Conservation (phyloP, 2,329 filamentous ascomycete genomes). For the Fusarium sp. region DNA sequence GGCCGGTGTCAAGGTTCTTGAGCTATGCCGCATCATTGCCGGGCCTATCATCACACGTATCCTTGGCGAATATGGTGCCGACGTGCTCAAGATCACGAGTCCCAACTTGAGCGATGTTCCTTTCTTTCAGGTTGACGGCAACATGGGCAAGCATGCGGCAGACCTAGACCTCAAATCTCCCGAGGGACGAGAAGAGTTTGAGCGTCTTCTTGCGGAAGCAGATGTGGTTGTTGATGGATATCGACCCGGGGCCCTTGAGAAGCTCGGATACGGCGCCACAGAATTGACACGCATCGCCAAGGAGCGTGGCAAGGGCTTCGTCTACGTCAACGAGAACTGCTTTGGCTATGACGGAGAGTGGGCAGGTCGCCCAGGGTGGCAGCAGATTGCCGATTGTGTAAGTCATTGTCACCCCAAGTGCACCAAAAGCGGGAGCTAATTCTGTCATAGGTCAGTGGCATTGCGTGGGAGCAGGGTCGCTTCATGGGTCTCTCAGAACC, state of each 20-base stretch:
- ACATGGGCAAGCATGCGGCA: conserved; percentile 76
- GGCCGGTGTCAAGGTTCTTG: conserved; percentile 77
- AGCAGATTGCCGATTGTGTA: conserved; percentile 76
- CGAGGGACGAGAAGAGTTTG: conserved; percentile 66
- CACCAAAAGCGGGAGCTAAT: background rate
- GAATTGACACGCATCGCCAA: conserved; percentile 64
- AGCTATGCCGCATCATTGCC: conserved; percentile 81
- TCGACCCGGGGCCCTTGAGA: conserved; percentile 72
- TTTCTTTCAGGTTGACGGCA: conserved; percentile 79
- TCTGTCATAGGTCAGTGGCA: conserved; percentile 60
- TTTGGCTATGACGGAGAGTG: conserved; percentile 73
- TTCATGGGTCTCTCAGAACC: conserved; percentile 73
- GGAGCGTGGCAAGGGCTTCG: conserved; percentile 69
- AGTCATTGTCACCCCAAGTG: conserved; percentile 13
- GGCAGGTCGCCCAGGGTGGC: conserved; percentile 75
- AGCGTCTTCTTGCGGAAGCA: conserved; percentile 69
- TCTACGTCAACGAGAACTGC: conserved; percentile 79
- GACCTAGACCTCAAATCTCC: conserved; percentile 71
- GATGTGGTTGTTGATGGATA: conserved; percentile 78
- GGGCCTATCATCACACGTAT: conserved; percentile 79
- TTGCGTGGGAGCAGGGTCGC: conserved; percentile 71
- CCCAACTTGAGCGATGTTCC: conserved; percentile 76
- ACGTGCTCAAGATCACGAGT: conserved; percentile 78
- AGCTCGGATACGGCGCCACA: conserved; percentile 72
- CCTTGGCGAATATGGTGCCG: conserved; percentile 80